Base-by-base conservation (phyloP, 2,329 filamentous ascomycete genomes). In the Trichothecium roseum region DNA sequence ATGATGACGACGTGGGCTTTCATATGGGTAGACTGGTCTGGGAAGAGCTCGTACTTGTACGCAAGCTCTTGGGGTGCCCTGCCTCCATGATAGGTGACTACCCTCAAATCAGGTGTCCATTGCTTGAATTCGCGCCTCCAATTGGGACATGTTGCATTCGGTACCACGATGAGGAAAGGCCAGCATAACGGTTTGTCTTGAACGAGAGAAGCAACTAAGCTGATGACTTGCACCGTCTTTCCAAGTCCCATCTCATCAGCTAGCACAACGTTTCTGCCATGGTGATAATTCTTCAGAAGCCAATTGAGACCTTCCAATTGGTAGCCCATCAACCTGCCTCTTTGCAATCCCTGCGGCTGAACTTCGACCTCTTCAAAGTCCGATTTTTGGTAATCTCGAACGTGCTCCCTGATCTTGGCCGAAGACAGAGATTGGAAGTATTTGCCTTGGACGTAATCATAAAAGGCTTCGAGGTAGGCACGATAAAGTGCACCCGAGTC, bases 181-280 rank as follows among this genome's bases (percentile, higher is more conserved):
- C 84, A 96, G 57, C 86, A 91, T 51, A 62, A 30, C 32, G 76
- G 76, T n/a, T 59, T 59, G 35, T 79, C 71, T 41, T 81, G 69
- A 17, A 81, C 69, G 27, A 96, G 60, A 1, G 81, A 78, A 2
- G 84, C 78, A 40, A 96, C 71, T 42, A 94, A 74, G 3, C 80
- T 76, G 40, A 96, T 83, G 35, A 95, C 78, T 54, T 98, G 91
- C 22, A 98, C 85, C 0, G 91, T 98, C 63, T 98, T 98, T 22
- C 91, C 91, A 2, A 98, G 73, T 28, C 91, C 91, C 91, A 98
- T 98, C 53, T 98, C 91, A 52, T 98, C 91, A 1, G 91, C 91
- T 6, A 96, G 72, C 39, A 96, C 89, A 18, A 87, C 83, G 49
- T 91, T 96, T 51, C 84, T 79, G 45, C 79, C 70, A 34, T 74